These are phyloP conservation scores for peach (Prunus persica) DNA, from an alignment of 306 rosid genomes.

Conservation along the genomic window DNA sequence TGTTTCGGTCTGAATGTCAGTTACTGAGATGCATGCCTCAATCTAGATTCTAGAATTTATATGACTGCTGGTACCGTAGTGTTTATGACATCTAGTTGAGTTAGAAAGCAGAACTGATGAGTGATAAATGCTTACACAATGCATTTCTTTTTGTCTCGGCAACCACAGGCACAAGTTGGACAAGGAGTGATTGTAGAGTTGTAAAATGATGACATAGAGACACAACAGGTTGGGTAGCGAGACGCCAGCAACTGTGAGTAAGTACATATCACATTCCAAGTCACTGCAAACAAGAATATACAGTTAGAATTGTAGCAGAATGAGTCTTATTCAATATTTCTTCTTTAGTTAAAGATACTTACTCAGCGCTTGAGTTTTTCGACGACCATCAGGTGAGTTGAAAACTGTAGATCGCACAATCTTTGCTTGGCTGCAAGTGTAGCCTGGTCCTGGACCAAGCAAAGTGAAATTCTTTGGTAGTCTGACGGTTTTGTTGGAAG, in stretches of 20 bases:
- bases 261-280: constrained; percentile 95
- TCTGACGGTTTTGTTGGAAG: constrained; percentile 71
- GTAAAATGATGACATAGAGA: constrained; percentile 88
- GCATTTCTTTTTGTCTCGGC: constrained; percentile 53
- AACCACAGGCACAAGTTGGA: constrained; percentile 87
- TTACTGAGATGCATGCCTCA: neutral
- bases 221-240: constrained; percentile 86
- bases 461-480: constrained; percentile 67
- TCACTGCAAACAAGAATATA: constrained; percentile 50
- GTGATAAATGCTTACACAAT: neutral
- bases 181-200: constrained; percentile 69
- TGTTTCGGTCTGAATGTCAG: neutral
- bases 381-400: constrained; percentile 54
- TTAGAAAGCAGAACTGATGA: no score
- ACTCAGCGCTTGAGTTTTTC: constrained; percentile 67
- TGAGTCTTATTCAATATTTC: neutral
- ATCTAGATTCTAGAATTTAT: no score
- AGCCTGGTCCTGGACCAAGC: constrained; percentile 72
- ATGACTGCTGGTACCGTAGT: no score
- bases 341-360: constrained; percentile 12
- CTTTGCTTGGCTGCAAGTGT: constrained; percentile 75
- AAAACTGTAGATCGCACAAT: constrained; percentile 52
- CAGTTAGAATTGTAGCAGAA: no score
- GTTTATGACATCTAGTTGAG: no score
- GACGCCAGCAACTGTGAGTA: constrained; percentile 87